Evolutionary conservation across 192 early-diverging fungal species (phyloP).

Genomic region (Pilaira anomala): DNA sequence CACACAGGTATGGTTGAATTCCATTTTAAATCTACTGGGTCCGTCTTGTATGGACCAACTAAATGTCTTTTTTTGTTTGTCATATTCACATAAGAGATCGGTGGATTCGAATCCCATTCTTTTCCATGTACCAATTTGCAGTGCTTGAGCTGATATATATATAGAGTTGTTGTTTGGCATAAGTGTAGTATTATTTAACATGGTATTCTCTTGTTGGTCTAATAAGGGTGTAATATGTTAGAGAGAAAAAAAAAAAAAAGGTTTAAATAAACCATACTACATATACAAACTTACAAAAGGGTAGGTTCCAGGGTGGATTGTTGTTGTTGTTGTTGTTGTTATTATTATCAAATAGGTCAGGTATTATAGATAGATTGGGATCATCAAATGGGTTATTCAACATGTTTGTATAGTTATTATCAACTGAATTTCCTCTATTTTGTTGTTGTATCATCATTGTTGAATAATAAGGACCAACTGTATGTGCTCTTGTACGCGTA

Average conservation of each 20-base stretch:
- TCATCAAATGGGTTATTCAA: conserved; percentile 43
- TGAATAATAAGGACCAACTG: conserved; percentile 2
- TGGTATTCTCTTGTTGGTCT: neutral
- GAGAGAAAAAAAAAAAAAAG: too few relatives aligned
- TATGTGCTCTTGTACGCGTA: conserved; percentile 13
- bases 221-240: too few relatives aligned
- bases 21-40: conserved; percentile 43
- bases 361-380: conserved; percentile 42
- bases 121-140: conserved; percentile 63
- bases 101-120: conserved; percentile 50
- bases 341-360: neutral
- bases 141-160: conserved; percentile 50
- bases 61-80: conserved; percentile 42
- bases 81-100: conserved; percentile 54
- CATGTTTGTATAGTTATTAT: neutral
- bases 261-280: too few relatives aligned
- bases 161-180: conserved; percentile 11
- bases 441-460: too few relatives aligned
- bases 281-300: neutral
- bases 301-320: neutral
- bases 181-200: conserved; percentile 4
- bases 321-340: neutral
- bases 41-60: conserved; percentile 60
- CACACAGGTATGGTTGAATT: conserved; percentile 47
- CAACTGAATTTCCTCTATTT: neutral